These are phyloP conservation scores for Eimeria necatrix DNA, from an alignment of 169 alveolate genomes.

Conservation along the genomic window DNA sequence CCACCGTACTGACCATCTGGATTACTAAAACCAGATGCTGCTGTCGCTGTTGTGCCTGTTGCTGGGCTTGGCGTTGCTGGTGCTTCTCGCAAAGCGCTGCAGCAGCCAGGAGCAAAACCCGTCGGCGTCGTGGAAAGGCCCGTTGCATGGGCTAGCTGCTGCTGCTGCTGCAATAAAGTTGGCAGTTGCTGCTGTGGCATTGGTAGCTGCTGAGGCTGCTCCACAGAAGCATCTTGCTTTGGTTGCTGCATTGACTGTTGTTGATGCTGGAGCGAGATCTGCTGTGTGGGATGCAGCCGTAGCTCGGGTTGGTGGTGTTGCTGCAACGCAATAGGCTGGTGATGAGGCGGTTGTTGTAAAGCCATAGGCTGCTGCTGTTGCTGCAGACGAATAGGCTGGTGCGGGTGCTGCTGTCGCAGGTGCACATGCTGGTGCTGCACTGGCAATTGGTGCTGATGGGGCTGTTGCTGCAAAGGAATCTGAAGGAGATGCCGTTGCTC, in stretches of 20 bases:
- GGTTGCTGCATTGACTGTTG: constrained; percentile 36
- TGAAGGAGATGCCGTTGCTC: constrained; percentile 51
- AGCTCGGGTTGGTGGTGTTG: constrained; percentile 43
- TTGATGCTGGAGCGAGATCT: constrained; percentile 23
- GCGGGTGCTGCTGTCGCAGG: constrained; percentile 31
- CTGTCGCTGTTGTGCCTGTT: constrained; percentile 47
- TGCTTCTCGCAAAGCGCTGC: constrained; percentile 34
- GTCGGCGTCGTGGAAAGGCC: not conserved
- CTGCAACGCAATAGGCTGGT: constrained; percentile 17
- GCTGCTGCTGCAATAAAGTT: constrained; percentile 40
- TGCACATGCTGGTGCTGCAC: constrained; percentile 31
- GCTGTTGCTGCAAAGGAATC: not conserved
- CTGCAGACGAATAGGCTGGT: not conserved
- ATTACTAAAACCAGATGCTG: constrained; percentile 21
- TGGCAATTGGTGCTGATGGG: constrained; percentile 15
- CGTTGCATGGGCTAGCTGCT: constrained; percentile 11
- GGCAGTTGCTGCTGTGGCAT: constrained; percentile 52
- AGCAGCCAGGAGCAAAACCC: constrained; percentile 39
- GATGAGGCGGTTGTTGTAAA: not conserved
- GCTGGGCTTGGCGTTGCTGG: not conserved
- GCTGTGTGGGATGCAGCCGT: not conserved
- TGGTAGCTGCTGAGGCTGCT: not conserved
- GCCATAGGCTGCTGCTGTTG: constrained; percentile 52
- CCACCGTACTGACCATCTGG: constrained; percentile 27
- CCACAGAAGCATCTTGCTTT: constrained; percentile 9